Conservation (phyloP, 2,329 filamentous ascomycete species). For the Fusarium solani-melongenae region DNA sequence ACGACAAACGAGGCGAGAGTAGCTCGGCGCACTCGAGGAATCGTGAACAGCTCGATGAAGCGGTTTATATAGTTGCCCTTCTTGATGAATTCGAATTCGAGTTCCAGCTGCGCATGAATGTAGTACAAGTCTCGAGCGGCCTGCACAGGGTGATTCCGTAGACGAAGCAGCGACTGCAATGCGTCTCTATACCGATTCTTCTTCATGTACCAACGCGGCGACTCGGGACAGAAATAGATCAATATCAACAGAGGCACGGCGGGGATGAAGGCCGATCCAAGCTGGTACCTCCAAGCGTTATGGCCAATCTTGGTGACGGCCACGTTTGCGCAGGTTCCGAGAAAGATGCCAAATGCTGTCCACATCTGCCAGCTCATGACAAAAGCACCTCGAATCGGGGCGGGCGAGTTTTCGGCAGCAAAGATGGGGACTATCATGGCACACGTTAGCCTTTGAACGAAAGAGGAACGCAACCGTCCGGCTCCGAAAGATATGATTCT, state of each 20-base stretch:
- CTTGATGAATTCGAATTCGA: slow-evolving; percentile 64
- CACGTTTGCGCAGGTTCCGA: slow-evolving; percentile 71
- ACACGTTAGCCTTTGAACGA: slow-evolving; percentile 42
- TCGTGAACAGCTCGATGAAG: slow-evolving; percentile 74
- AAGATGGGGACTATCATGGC: slow-evolving; percentile 74
- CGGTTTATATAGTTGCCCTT: slow-evolving; percentile 69
- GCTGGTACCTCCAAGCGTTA: slow-evolving; percentile 69
- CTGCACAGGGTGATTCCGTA: slow-evolving; percentile 67
- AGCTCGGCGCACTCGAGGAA: slow-evolving; percentile 76
- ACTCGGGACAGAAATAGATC: slow-evolving; percentile 75
- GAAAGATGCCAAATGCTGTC: slow-evolving; percentile 71
- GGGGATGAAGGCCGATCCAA: slow-evolving; percentile 72
- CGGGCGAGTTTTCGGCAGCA: slow-evolving; percentile 78
- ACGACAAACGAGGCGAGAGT: slow-evolving; percentile 81
- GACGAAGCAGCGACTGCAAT: slow-evolving; percentile 63
- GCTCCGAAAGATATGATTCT: background rate
- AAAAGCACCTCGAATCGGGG: slow-evolving; percentile 76
- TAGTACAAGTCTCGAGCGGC: slow-evolving; percentile 72
- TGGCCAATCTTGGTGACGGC: slow-evolving; percentile 50
- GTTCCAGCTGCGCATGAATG: slow-evolving; percentile 71
- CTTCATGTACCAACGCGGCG: slow-evolving; percentile 74
- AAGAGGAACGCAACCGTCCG: too few relatives aligned
- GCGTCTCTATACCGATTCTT: slow-evolving; percentile 72
- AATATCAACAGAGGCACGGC: slow-evolving; percentile 66
- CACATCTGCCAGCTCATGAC: slow-evolving; percentile 86